Evolutionary conservation across 257 asterid genomes (phyloP), one percentile per base, ranked within the genome.

Genomic region (Solanum sejunctum): DNA sequence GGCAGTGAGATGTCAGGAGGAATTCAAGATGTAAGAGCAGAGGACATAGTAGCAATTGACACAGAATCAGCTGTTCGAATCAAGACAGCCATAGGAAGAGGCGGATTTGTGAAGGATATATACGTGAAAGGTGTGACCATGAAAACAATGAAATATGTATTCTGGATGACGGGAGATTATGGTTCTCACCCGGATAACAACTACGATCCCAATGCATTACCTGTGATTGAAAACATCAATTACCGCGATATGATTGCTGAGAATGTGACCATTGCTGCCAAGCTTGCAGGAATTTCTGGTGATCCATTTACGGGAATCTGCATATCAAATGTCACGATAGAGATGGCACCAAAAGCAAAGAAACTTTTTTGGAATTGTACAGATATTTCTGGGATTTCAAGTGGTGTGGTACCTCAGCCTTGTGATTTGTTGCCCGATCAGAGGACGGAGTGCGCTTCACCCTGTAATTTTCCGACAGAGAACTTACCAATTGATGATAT

Each of bases 1-100:
- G 99, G 99, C 49, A 97, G 99, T 55, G 99, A 97, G 88, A 97
- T 97, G 99, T 97, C 99, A 0, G 99, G 99, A 80, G 99, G 99
- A 54, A 95, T 97, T 39, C 87, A 94, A 87, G 95, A 93, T 54
- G 98, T 95, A 1, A 83, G 95, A 17, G 98, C 98, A 1, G 97
- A 97, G 26, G 98, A 95, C 82, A 92, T 97, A 4, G 26, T 86
- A 1, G 99, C 99, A 41, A 91, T 97, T 80, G 79, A 95, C 80
- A 91, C 99, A 2, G 99, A 97, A 85, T 97, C 99, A 1, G 98
- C 92, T 0, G 91, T 96, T 21, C 90, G 98, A 83, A 97, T 97
- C 89, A 97, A 97, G 90, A 97, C 99, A 0, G 93, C 91, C 0
- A 80, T 90, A 3, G 99, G 99, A 2, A 87, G 99, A 36, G 99